Conservation (phyloP, 306 rosid genomes). For the Malus orientalis region DNA sequence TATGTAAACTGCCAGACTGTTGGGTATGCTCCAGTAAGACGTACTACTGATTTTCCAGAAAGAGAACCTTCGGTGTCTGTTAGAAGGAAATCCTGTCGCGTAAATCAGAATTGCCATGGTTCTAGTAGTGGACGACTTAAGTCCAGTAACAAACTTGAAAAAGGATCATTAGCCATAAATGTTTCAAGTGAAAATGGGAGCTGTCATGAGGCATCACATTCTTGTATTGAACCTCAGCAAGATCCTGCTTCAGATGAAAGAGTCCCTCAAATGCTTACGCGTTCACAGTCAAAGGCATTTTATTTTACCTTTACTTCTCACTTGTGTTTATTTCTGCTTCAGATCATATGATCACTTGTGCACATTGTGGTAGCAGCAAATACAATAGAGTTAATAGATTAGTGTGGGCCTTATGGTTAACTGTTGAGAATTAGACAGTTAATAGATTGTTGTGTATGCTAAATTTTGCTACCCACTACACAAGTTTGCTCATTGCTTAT, state of each 20-base stretch:
- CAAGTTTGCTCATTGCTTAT: neutral
- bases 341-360: neutral
- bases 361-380: neutral
- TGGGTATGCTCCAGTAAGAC: constrained; percentile 55
- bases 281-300: neutral
- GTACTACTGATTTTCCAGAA: constrained; percentile 11
- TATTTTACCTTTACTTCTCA: constrained; percentile 7
- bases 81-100: neutral
- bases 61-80: constrained; percentile 24
- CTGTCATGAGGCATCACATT: constrained; percentile 5
- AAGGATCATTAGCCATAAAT: neutral
- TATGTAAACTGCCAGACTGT: constrained; percentile 49
- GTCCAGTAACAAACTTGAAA: constrained; percentile 10
- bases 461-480: neutral
- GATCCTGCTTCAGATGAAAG: constrained; percentile 24
- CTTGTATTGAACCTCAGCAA: constrained; percentile 19
- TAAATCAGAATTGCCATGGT: constrained; percentile 13
- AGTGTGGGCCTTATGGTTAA: neutral
- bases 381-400: neutral
- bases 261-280: neutral
- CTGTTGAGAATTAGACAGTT: neutral
- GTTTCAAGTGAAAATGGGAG: constrained; percentile 15
- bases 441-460: neutral
- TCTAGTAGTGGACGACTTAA: neutral
- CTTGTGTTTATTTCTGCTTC: neutral